These are phyloP conservation scores for Starmerella riodocensis DNA, from an alignment of 805 yeast species.

Conservation along the genomic window DNA sequence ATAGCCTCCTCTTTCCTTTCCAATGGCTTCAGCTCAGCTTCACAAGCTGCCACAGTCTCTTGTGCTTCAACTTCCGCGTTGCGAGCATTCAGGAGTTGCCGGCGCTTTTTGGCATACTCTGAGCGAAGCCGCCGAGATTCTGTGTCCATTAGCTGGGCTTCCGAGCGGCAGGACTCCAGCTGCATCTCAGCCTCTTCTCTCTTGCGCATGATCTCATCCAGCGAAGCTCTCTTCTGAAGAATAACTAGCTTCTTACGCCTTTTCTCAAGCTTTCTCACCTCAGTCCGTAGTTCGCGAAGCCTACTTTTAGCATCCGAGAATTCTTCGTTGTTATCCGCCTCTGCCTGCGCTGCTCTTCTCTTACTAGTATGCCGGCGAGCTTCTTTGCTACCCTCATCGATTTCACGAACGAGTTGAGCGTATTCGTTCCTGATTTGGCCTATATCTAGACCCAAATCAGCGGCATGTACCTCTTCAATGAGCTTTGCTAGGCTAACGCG, in stretches of 20 bases:
- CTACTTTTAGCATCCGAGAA: conserved; percentile 42
- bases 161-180: conserved; percentile 1
- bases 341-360: conserved; percentile 65
- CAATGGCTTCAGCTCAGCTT: conserved; percentile 13
- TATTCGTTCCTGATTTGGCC: conserved; percentile 51
- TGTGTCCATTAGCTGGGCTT: conserved; percentile 4
- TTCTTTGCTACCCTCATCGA: conserved; percentile 43
- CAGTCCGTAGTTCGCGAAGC: conserved; percentile 1
- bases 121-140: conserved; percentile 9
- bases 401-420: conserved; percentile 45
- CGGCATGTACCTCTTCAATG: conserved; percentile 48
- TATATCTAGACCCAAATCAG: conserved; percentile 52
- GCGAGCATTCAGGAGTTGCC: conserved; percentile 13
- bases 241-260: conserved; percentile 6
- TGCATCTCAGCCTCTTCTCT: conserved; percentile 7
- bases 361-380: conserved; percentile 52
- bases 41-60: conserved; percentile 4
- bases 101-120: conserved; percentile 18
- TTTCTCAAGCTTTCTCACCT: conserved; percentile 7
- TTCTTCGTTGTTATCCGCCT: conserved; percentile 36
- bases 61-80: conserved; percentile 12
- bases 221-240: conserved; percentile 7
- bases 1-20: conserved; percentile 9
- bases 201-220: conserved; percentile 3
- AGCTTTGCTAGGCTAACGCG: conserved; percentile 59